Percentiles rank a stretch among this genome's conserved stretches.
These are phyloP conservation scores for Decorospora gaudefroyi DNA, from an alignment of 2,329 filamentous ascomycete species.

Conservation along the genomic window DNA sequence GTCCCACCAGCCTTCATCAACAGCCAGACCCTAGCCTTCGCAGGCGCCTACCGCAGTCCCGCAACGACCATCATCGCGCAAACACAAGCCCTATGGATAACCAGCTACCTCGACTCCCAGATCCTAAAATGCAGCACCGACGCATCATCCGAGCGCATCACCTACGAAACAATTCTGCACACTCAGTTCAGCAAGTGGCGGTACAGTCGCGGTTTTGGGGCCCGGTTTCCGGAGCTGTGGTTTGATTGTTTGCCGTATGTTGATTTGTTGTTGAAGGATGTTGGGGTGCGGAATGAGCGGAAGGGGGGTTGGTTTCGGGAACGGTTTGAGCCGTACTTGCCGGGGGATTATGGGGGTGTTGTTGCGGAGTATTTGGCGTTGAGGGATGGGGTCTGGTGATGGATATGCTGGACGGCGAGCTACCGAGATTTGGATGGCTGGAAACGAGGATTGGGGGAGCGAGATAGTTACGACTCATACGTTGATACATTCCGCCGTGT, in stretches of 20 bases:
- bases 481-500: too few species aligned
- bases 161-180: conserved; percentile 38
- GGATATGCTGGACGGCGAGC: too few species aligned
- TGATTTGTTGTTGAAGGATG: conserved; percentile 30
- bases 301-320: conserved; percentile 29
- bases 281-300: conserved; percentile 25
- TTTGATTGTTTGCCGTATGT: conserved; percentile 39
- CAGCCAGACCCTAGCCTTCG: conserved; percentile 48
- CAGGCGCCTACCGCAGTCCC: conserved; percentile 47
- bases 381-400: too few species aligned
- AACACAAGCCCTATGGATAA: conserved; percentile 54
- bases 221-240: conserved; percentile 34
- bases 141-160: conserved; percentile 9
- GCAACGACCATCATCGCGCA: conserved; percentile 45
- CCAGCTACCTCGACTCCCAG: conserved; percentile 64
- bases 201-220: conserved; percentile 37
- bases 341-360: conserved; percentile 32
- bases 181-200: conserved; percentile 41
- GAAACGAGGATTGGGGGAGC: too few species aligned
- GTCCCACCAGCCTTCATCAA: conserved; percentile 43
- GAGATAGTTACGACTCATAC: too few species aligned
- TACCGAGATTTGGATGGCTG: too few species aligned
- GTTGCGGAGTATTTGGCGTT: conserved; percentile 24
- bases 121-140: conserved; percentile 38
- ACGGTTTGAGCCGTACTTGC: conserved; percentile 26